Conservation (phyloP, 202 grass and related monocot genomes). For the Saccharum hybrid region DNA sequence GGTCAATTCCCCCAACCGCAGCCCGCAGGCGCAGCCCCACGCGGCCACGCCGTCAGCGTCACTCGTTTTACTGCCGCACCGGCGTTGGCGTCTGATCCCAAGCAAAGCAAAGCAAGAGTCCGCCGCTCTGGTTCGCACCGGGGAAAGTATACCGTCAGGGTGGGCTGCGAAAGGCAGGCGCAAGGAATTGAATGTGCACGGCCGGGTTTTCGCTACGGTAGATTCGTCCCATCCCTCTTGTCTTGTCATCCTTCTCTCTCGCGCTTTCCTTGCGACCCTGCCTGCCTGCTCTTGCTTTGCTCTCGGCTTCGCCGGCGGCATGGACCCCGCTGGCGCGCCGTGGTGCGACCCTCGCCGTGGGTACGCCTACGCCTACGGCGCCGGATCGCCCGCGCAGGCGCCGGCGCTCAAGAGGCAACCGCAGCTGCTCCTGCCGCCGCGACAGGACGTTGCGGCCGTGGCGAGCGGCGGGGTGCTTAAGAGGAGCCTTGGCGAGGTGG, state of each 20-base stretch:
- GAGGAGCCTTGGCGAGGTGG: slow-evolving; percentile 60
- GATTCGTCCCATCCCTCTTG: slow-evolving; percentile 9
- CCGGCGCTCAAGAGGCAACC: neutral
- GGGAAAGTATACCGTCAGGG: slow-evolving; percentile 21
- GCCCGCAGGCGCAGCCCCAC: neutral
- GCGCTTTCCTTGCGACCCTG: neutral
- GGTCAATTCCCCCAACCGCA: neutral
- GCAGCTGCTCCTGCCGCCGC: neutral
- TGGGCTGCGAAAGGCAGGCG: slow-evolving; percentile 24
- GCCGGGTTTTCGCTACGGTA: slow-evolving; percentile 9
- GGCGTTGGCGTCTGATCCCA: slow-evolving; percentile 30
- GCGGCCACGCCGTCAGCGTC: slow-evolving; percentile 15
- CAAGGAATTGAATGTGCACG: slow-evolving; percentile 41
- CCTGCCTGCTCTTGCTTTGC: neutral
- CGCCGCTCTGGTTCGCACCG: neutral
- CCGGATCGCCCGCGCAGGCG: slow-evolving; percentile 37
- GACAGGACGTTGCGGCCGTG: neutral
- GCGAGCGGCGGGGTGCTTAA: slow-evolving; percentile 48
- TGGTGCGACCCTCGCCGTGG: slow-evolving; percentile 55
- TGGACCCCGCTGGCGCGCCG: slow-evolving; percentile 53
- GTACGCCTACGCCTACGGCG: slow-evolving; percentile 46
- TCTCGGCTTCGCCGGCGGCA: slow-evolving; percentile 25
- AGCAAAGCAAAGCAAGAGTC: neutral
- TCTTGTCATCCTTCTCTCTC: neutral
- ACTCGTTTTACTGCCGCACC: slow-evolving; percentile 8